phyloP scores from a whole-genome alignment of 331 rosid genomes.

The Spiraea crenata region DNA sequence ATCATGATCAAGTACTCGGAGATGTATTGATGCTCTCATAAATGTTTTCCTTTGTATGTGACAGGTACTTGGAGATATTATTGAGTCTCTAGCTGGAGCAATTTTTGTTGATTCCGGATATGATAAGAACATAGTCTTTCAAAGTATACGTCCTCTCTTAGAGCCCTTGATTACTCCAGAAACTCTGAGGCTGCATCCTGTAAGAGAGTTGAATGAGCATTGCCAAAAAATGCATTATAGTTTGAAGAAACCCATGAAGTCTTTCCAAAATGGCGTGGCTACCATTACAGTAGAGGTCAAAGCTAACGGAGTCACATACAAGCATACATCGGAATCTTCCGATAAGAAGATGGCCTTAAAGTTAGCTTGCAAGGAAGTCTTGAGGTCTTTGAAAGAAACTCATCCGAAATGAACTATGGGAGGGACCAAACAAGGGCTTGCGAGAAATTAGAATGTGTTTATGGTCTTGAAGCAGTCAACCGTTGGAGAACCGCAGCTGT shows the following conservation, averaged over 20 bases:
- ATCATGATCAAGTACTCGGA: too few relatives aligned
- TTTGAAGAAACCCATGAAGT: slow-evolving; percentile 7
- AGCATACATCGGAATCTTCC: slow-evolving; percentile 14
- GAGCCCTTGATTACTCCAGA: slow-evolving; percentile 77
- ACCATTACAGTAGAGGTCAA: slow-evolving; percentile 41
- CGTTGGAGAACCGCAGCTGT: too few relatives aligned
- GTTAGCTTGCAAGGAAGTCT: slow-evolving; percentile 50
- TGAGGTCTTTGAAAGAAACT: slow-evolving; percentile 40
- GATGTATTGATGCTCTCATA: not conserved
- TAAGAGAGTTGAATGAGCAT: slow-evolving; percentile 38
- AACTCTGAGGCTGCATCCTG: slow-evolving; percentile 51
- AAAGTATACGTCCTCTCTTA: slow-evolving; percentile 63
- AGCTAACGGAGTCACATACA: slow-evolving; percentile 38
- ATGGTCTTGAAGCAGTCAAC: too few relatives aligned
- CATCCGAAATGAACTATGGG: not conserved
- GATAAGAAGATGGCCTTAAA: slow-evolving; percentile 40
- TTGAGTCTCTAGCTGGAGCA: slow-evolving; percentile 92
- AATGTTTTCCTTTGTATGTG: slow-evolving; percentile 8
- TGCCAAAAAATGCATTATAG: slow-evolving; percentile 41
- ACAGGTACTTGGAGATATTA: slow-evolving; percentile 81
- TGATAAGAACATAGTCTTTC: slow-evolving; percentile 46
- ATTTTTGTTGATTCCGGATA: slow-evolving; percentile 70
- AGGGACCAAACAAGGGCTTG: too few relatives aligned
- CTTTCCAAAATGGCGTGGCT: slow-evolving; percentile 22
- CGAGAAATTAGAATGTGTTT: too few relatives aligned